Percentiles rank a stretch among this genome's conserved stretches.
Evolutionary conservation across 1,139 yeast genomes (phyloP).

Genomic region (Debaryomyces robertsiae): DNA sequence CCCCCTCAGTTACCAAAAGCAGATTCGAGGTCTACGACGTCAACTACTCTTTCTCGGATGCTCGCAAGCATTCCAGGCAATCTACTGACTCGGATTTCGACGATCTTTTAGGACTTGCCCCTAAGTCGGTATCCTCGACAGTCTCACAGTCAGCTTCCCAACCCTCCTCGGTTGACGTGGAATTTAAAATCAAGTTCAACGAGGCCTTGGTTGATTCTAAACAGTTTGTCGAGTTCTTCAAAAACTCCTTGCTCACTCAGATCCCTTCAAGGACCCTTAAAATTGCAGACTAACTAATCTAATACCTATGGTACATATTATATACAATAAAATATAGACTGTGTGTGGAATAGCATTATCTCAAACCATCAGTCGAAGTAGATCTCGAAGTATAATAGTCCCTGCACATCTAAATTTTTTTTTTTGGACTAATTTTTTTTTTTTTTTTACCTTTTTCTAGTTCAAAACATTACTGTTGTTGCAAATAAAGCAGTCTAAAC

Average conservation of each 20-base stretch:
- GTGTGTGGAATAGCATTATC: neutral
- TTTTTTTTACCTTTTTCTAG: constrained; percentile 10
- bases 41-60: constrained; percentile 27
- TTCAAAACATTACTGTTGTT: constrained; percentile 13
- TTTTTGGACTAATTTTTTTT: constrained; percentile 7
- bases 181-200: constrained; percentile 46
- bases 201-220: constrained; percentile 38
- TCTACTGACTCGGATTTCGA: constrained; percentile 30
- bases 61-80: constrained; percentile 12
- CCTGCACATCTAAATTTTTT: constrained; percentile 8
- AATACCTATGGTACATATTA: constrained; percentile 3
- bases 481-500: constrained; percentile 15
- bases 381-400: neutral
- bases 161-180: constrained; percentile 47
- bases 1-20: constrained; percentile 57
- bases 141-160: constrained; percentile 8
- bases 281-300: constrained; percentile 11
- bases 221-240: constrained; percentile 38
- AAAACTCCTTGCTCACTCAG: constrained; percentile 35
- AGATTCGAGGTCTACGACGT: constrained; percentile 54
- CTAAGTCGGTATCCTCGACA: constrained; percentile 11
- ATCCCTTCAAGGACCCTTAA: constrained; percentile 29
- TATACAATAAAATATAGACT: neutral
- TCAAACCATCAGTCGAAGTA: neutral
- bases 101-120: constrained; percentile 49